Percentiles rank a stretch among this genome's conserved stretches.
phyloP scores from a whole-genome alignment of 208 protist species.

The Leishmania mexicana region DNA sequence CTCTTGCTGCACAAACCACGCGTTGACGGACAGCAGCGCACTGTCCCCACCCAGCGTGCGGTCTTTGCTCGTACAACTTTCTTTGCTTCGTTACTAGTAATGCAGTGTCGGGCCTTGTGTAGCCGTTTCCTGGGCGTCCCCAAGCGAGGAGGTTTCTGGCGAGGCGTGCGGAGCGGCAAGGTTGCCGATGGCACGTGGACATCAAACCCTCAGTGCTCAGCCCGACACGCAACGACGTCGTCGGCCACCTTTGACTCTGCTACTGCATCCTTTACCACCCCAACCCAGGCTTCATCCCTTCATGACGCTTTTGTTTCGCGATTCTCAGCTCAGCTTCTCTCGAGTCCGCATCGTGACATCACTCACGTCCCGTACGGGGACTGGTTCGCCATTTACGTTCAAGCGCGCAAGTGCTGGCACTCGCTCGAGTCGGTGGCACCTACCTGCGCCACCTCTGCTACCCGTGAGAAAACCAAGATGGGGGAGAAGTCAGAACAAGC shows the following conservation, averaged over 20 bases:
- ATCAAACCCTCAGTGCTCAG: not conserved
- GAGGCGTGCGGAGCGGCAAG: not conserved
- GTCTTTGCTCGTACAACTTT: not conserved
- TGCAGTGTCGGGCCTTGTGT: not conserved
- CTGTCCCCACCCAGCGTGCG: not conserved
- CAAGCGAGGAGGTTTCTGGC: not conserved
- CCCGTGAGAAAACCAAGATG: not conserved
- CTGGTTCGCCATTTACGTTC: constrained; percentile 74
- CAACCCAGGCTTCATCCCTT: not conserved
- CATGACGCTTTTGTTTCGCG: not conserved
- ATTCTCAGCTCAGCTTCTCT: constrained; percentile 42
- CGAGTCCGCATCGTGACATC: constrained; percentile 65
- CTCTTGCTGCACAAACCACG: not conserved
- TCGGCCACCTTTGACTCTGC: not conserved
- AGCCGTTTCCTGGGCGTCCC: not conserved
- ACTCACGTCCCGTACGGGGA: constrained; percentile 65
- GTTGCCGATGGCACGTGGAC: not conserved
- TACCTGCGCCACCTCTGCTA: not conserved
- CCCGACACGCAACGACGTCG: constrained; percentile 1
- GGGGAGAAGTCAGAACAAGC: not conserved
- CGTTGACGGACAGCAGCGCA: not conserved
- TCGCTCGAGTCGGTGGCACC: not conserved
- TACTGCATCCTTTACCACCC: not conserved
- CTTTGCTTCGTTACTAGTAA: not conserved
- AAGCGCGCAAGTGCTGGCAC: constrained; percentile 28